Evolutionary conservation across 169 alveolate species (phyloP), one percentile per base, ranked within the genome.

Genomic region (Plasmodium malariae): DNA sequence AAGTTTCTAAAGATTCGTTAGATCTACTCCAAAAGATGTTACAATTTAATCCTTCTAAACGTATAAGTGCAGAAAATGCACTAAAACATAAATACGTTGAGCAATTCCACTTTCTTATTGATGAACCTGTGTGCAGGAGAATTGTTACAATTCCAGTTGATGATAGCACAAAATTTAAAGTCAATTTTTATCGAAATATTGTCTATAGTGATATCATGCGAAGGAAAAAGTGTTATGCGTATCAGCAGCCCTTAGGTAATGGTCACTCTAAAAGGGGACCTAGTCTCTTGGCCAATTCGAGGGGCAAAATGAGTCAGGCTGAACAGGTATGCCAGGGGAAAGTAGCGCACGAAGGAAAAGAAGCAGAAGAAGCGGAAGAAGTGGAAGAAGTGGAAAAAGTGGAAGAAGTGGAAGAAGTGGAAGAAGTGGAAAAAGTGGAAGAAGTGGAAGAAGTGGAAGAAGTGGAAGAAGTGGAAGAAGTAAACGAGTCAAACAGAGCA

Each of bases 51-150:
- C 98, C 98, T 9, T 74, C 87, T 6, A 89, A 93, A 76, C 89
- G 98, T 72, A 94, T 96, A n/a, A 95, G 95, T 9, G 97, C 97
- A 63, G 93, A 89, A 68, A 95, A 93, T 60, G 96, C 96, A n/a
- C 88, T 96, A 1, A 70, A 76, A 14, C 98, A 96, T 88, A 92
- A 74, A 59, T 92, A 72, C 90, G 96, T 97, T 19, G 92, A 96
- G 17, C 92, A 95, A 30, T 97, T 97, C 85, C 97, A 96, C 51
- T 91, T 93, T 40, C 93, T 96, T 30, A 96, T 95, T 34, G 97
- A 96, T 14, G 98, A 97, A 76, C 97, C 97, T 37, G 89, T 74
- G 17, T 96, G 98, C 87, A 93, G 49, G 28, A 89, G 89, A 55
- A 92, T 95, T 21, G 93, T 97, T 17, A 94, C 94, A n/a, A 93